phyloP scores from a whole-genome alignment of 1,284 basidiomycete species.

The Dichomitus squalens region DNA sequence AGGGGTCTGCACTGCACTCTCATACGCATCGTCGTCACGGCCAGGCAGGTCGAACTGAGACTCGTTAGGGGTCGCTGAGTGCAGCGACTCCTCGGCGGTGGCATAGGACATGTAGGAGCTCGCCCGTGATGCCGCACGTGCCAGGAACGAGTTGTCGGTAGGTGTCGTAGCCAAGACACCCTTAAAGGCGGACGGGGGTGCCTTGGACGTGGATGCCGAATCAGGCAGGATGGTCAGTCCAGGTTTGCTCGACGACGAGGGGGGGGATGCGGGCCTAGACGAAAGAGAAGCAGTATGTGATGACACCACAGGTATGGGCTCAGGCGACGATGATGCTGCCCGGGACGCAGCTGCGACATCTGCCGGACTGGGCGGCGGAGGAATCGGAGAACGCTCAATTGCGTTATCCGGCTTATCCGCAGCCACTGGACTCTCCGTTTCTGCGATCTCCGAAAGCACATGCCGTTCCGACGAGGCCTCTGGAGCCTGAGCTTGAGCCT shows the following conservation, averaged over 20 bases:
- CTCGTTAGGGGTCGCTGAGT: slow-evolving; percentile 16
- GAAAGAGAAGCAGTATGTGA: not conserved
- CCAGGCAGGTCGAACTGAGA: slow-evolving; percentile 11
- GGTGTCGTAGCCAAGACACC: slow-evolving; percentile 12
- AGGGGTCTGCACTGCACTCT: slow-evolving; percentile 19
- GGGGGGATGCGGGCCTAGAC: not conserved
- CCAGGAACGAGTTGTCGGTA: slow-evolving; percentile 8
- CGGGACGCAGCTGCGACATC: not conserved
- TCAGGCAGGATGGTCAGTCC: not conserved
- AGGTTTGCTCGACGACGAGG: not conserved
- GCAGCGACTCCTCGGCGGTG: slow-evolving; percentile 33
- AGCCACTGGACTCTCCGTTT: slow-evolving; percentile 5
- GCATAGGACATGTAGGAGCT: slow-evolving; percentile 35
- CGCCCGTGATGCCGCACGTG: slow-evolving; percentile 32
- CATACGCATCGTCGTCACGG: slow-evolving; percentile 12
- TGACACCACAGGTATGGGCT: not conserved
- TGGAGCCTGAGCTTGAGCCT: not conserved
- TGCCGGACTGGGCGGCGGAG: not conserved
- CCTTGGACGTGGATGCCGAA: slow-evolving; percentile 1
- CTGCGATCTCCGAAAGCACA: not conserved
- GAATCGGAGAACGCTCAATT: not conserved
- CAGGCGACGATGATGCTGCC: not conserved
- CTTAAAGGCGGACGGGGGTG: slow-evolving; percentile 34
- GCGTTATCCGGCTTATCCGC: not conserved
- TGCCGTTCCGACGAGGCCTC: not conserved